Evolutionary conservation across 2,329 filamentous ascomycete genomes (phyloP), one percentile per base, ranked within the genome.

Genomic region (Colletotrichum navitas): DNA sequence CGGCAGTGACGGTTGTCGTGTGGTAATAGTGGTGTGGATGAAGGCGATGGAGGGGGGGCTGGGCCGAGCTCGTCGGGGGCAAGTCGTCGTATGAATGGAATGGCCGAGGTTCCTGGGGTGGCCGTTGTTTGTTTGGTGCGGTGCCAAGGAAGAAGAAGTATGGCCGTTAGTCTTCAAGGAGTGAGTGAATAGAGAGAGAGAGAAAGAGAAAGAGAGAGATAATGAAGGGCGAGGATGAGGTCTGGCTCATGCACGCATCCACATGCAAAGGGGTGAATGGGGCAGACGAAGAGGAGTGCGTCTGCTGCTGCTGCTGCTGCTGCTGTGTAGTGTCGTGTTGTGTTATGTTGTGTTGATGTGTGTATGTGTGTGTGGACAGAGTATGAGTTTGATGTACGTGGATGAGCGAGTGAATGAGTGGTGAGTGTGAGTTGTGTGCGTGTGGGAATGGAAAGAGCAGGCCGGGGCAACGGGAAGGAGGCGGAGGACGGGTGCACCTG

Each of bases 81-180:
- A 55, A 45, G 21, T 18, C 24, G 61, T 43, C 4, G 39, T 62
- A 29, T 36, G 21, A 36, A 10, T n/a, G 43, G 43, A n/a, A 36
- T 51, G 56, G 11, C 43, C 34, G 34, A 55, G 52, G 32, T 34
- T 36, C 56, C 64, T 41, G 34, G 47, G 47, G 56, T 55, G 12
- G 32, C 54, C 32, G 32, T 36, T 8, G 49, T 52, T 29, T 14
- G 49, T 26, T 29, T 52, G 49, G 14, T 29, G 26, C 14, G 3
- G 24, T 51, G 49, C 24, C 49, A 16, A 29, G 49, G 24, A n/a
- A 34, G 32, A 11, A 47, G 29, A 24, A 7, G 49, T 55, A 41
- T 29, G 49, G 52, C 54, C 54, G 54, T 24, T 52, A 61, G 61
- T 45, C 52, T 47, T 70, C 36, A 71, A 71, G 68, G 63, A 71